phyloP scores from a whole-genome alignment of 78 protist species.

The Isochrysis galbana region DNA sequence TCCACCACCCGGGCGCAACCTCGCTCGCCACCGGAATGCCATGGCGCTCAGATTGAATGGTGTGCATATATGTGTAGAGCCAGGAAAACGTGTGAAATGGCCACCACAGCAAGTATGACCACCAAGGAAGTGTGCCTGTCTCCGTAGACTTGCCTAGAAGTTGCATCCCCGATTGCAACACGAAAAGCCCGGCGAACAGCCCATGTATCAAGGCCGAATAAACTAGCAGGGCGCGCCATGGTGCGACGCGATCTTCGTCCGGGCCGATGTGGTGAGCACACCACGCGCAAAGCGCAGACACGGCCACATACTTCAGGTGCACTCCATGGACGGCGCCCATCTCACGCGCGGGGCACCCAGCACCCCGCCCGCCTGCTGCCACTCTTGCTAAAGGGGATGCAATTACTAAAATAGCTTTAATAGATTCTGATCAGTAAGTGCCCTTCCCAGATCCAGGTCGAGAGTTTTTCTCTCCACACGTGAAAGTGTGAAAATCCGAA shows the following conservation, averaged over 20 bases:
- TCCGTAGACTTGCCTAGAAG: neutral
- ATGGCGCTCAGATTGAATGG: neutral
- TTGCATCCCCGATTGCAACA: neutral
- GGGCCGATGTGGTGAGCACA: neutral
- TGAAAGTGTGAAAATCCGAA: too few relatives aligned
- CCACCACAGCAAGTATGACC: neutral
- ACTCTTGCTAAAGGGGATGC: too few relatives aligned
- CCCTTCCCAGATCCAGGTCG: too few relatives aligned
- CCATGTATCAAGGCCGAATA: neutral
- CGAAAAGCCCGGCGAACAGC: neutral
- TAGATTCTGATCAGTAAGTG: too few relatives aligned
- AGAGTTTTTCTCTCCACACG: too few relatives aligned
- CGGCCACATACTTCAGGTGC: neutral
- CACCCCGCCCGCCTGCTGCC: too few relatives aligned
- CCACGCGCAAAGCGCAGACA: neutral
- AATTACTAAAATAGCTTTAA: too few relatives aligned
- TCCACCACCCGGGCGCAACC: neutral
- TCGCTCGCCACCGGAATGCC: neutral
- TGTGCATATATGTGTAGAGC: neutral
- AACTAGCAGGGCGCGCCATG: neutral
- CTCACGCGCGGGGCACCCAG: too few relatives aligned
- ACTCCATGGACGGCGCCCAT: too few relatives aligned
- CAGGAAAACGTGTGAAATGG: neutral
- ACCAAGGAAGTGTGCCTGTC: neutral
- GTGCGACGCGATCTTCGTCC: neutral